phyloP scores from a whole-genome alignment of 208 protist species.

The Novymonas esmeraldas region DNA sequence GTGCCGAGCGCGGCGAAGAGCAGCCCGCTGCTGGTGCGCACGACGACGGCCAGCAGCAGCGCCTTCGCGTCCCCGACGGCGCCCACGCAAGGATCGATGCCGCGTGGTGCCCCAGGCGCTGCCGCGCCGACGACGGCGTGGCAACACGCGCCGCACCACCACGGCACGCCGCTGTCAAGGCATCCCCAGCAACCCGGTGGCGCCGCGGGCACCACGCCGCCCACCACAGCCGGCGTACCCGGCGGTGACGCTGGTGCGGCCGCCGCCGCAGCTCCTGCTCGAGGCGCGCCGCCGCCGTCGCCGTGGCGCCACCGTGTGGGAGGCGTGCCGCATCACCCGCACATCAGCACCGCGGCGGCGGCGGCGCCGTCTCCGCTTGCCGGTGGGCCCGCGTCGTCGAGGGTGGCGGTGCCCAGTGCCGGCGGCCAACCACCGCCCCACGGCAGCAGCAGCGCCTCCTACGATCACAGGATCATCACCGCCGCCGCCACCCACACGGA shows the following conservation, averaged over 20 bases:
- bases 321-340: no score
- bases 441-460: slow-evolving; percentile 32
- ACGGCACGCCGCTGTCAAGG: slow-evolving; percentile 1
- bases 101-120: not conserved
- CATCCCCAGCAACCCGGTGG: not conserved
- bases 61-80: slow-evolving; percentile 22
- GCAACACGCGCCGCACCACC: slow-evolving; percentile 2
- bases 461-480: slow-evolving; percentile 39
- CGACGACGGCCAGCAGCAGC: slow-evolving; percentile 18
- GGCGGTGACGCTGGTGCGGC: not conserved
- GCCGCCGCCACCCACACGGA: slow-evolving; percentile 32
- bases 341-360: not conserved
- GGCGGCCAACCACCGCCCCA: slow-evolving; percentile 27
- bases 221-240: not conserved
- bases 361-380: not conserved
- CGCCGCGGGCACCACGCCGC: not conserved
- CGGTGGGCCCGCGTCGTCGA: no score
- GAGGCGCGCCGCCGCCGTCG: no score
- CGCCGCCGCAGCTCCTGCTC: not conserved
- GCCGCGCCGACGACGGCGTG: not conserved
- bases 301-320: no score
- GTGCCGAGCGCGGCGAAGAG: slow-evolving; percentile 4
- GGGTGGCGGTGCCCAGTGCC: no score
- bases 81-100: slow-evolving; percentile 19
- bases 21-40: slow-evolving; percentile 30